These are phyloP conservation scores for Helenozyma baotianmanensis DNA, from an alignment of 805 yeast species.

Conservation along the genomic window DNA sequence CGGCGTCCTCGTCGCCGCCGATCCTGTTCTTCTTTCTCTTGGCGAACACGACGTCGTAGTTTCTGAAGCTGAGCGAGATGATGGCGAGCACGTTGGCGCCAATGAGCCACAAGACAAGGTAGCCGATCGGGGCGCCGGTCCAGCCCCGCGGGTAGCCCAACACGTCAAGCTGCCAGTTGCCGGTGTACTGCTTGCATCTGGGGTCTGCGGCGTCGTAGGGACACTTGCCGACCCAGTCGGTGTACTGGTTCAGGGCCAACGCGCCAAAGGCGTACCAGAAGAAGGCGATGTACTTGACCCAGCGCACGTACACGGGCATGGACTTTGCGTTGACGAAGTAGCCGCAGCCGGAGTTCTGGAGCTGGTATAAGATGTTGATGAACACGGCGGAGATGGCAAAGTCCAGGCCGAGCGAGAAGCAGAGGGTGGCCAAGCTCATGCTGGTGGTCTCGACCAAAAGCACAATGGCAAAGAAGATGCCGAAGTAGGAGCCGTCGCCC, in stretches of 20 bases:
- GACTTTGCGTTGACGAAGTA: conserved; percentile 67
- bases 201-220: conserved; percentile 35
- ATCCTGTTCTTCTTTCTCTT: conserved; percentile 29
- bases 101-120: conserved; percentile 52
- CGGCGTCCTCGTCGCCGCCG: conserved; percentile 18
- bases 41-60: conserved; percentile 51
- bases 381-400: conserved; percentile 58
- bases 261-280: conserved; percentile 79
- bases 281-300: conserved; percentile 76
- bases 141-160: conserved; percentile 64
- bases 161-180: conserved; percentile 46
- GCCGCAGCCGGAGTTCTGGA: conserved; percentile 77
- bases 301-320: conserved; percentile 81
- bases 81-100: conserved; percentile 51
- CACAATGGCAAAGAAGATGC: conserved; percentile 55
- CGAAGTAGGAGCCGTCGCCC: conserved; percentile 36
- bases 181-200: conserved; percentile 44
- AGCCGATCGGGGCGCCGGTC: conserved; percentile 61
- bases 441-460: conserved; percentile 55
- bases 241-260: conserved; percentile 58
- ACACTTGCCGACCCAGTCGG: conserved; percentile 58
- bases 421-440: conserved; percentile 49
- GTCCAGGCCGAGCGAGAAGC: conserved; percentile 55
- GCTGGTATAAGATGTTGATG: conserved; percentile 61
- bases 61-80: conserved; percentile 42